These are phyloP conservation scores for Mortierella hygrophila DNA, from an alignment of 192 early-diverging fungal genomes.

Conservation along the genomic window DNA sequence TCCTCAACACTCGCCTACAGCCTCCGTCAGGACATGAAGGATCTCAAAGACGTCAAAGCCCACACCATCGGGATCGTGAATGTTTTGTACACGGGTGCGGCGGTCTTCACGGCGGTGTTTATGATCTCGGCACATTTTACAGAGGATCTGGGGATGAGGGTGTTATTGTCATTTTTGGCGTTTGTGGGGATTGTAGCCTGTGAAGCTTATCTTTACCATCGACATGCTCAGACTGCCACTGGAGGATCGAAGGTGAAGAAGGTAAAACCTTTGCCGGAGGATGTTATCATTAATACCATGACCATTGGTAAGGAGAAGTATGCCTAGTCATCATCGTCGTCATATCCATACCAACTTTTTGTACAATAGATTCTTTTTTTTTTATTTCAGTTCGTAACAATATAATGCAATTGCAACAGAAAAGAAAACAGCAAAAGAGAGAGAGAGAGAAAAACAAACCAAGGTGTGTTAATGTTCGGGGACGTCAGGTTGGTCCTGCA, in stretches of 20 bases:
- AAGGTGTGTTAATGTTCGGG: slow-evolving; percentile 1
- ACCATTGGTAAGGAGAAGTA: slow-evolving; percentile 24
- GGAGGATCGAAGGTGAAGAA: background rate
- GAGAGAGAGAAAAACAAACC: background rate
- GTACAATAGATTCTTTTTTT: background rate
- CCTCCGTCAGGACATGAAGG: slow-evolving; percentile 45
- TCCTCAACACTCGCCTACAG: slow-evolving; percentile 9
- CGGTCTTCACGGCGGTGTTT: slow-evolving; percentile 46
- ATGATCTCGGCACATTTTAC: slow-evolving; percentile 52
- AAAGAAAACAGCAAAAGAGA: background rate
- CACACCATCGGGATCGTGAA: slow-evolving; percentile 45
- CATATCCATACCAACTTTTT: background rate
- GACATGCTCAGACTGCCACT: slow-evolving; percentile 22
- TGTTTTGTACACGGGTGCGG: slow-evolving; percentile 41
- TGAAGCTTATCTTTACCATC: slow-evolving; percentile 41
- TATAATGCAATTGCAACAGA: background rate
- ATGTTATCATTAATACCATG: slow-evolving; percentile 20
- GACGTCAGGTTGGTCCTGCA: slow-evolving; percentile 17
- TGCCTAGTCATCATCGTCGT: background rate
- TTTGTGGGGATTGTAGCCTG: slow-evolving; percentile 47
- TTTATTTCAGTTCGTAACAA: background rate
- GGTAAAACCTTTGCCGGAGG: slow-evolving; percentile 13
- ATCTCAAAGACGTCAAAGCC: slow-evolving; percentile 39
- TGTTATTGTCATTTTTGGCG: slow-evolving; percentile 33
- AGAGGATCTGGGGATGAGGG: slow-evolving; percentile 43